Percentiles rank a stretch among this genome's conserved stretches.
Conservation (phyloP, 208 protist species). For the Trypanosoma scelopori region DNA sequence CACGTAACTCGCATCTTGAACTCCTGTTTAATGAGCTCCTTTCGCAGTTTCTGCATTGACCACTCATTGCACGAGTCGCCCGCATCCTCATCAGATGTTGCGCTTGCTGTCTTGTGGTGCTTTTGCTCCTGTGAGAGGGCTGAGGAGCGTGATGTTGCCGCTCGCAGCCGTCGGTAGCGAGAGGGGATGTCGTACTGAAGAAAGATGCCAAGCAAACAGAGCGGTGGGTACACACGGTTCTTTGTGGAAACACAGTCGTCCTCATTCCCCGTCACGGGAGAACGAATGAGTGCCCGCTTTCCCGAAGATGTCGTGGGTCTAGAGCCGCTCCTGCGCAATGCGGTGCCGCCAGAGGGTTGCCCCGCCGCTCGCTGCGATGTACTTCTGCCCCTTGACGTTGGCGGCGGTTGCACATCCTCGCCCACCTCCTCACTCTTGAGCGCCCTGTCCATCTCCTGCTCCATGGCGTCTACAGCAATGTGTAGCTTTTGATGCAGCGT, state of each 20-base stretch:
- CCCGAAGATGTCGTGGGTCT: background rate
- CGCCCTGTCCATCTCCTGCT: constrained; percentile 45
- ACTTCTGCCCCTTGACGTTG: background rate
- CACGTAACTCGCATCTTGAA: constrained; percentile 37
- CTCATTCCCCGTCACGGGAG: background rate
- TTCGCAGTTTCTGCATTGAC: constrained; percentile 32
- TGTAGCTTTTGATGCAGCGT: constrained; percentile 45
- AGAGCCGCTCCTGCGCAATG: constrained; percentile 1
- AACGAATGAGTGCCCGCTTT: constrained; percentile 14
- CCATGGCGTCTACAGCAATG: constrained; percentile 36
- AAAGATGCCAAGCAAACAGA: constrained; percentile 66
- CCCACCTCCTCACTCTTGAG: constrained; percentile 28
- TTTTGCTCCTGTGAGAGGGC: background rate
- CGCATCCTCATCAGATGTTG: constrained; percentile 2
- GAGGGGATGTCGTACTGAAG: constrained; percentile 67
- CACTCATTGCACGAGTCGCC: constrained; percentile 20
- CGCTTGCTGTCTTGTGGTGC: background rate
- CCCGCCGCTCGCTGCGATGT: background rate
- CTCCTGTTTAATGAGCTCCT: constrained; percentile 47
- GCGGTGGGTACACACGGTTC: constrained; percentile 48
- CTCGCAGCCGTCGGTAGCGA: constrained; percentile 49
- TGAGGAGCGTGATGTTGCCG: constrained; percentile 1
- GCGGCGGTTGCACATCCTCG: constrained; percentile 24
- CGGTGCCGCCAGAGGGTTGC: background rate
- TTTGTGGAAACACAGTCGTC: constrained; percentile 1